Evolutionary conservation across 805 yeast species (phyloP), one percentile per base, ranked within the genome.

Genomic region (Candida railenensis): DNA sequence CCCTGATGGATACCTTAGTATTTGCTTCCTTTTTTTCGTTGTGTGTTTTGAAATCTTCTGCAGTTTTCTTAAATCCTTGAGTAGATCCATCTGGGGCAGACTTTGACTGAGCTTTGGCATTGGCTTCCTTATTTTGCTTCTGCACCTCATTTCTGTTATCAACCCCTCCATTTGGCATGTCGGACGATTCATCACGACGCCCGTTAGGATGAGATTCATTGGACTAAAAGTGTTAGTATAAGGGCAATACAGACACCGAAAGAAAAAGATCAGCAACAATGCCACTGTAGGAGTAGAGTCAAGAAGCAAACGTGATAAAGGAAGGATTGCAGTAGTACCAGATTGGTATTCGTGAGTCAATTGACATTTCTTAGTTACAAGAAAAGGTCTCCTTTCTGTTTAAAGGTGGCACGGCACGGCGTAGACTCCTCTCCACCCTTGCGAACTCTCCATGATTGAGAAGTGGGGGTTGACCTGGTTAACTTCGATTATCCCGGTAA

Each of bases 1-100:
- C 61, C 44, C 69, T 50, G 32, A 63, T 54, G 38, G 56, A 53
- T 11, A 55, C 61, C n/a, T 44, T 41, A 5, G 37, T 30, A 5
- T 48, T 47, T 15, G 37, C 37, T 15, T 42, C 14, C 22, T 44
- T 34, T 5, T 38, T 42, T 15, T 42, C 42, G 8, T 53, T 37
- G 19, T 36, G 22, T 5, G 40, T 15, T 9, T 36, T 28, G 18
- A 22, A 25, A 14, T 18, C 41, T 14, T 36, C 37, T 2, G 33
- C 40, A n/a, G 21, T 34, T 15, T 30, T 40, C 39, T 40, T 22
- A 34, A 33, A 18, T 14, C 43, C 43, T 7, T 50, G 36, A 18
- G 37, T 28, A 21, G 30, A 34, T 14, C 53, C 57, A 20, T 53
- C 58, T 9, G 66, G 62, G 3, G 57, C 50, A 7, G 34, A 43